Evolutionary conservation across 345 rosid species (phyloP).

Genomic region (Trapa incisa): DNA sequence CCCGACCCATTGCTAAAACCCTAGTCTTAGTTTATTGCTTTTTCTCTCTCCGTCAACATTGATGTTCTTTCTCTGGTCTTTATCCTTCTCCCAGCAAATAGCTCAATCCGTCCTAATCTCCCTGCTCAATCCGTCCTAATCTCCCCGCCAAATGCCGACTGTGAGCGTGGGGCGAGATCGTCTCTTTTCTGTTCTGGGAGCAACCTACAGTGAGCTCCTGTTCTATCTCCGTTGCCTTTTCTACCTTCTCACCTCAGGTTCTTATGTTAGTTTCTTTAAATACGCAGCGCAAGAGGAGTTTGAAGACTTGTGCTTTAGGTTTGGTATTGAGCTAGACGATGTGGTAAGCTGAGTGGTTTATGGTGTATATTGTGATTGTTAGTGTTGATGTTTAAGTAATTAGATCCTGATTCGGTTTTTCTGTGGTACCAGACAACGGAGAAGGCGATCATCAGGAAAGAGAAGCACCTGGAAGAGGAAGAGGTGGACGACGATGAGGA

Average conservation of each 20-base stretch:
- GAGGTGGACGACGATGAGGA: constrained; percentile 51
- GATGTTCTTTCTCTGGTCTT: no score
- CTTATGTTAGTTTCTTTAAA: neutral
- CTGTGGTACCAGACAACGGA: constrained; percentile 50
- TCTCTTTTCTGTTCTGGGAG: constrained; percentile 53
- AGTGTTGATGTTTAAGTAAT: neutral
- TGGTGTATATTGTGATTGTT: neutral
- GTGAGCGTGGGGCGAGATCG: constrained; percentile 77
- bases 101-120: no score
- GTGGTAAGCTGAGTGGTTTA: constrained; percentile 38
- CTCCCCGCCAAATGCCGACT: constrained; percentile 43
- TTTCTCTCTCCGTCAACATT: no score
- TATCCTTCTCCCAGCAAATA: no score
- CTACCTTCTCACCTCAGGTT: neutral
- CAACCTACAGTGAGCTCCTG: constrained; percentile 38
- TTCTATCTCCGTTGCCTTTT: neutral
- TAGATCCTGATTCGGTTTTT: neutral
- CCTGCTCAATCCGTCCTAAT: neutral
- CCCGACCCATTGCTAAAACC: no score
- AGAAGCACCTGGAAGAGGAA: constrained; percentile 46
- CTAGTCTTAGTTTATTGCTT: no score
- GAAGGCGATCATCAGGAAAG: constrained; percentile 77
- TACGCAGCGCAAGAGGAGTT: constrained; percentile 57
- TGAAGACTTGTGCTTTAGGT: constrained; percentile 77
- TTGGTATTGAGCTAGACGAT: constrained; percentile 91